These are phyloP conservation scores for Syncephalastrum sp. DNA, from an alignment of 371 early-diverging fungal species.

Conservation along the genomic window DNA sequence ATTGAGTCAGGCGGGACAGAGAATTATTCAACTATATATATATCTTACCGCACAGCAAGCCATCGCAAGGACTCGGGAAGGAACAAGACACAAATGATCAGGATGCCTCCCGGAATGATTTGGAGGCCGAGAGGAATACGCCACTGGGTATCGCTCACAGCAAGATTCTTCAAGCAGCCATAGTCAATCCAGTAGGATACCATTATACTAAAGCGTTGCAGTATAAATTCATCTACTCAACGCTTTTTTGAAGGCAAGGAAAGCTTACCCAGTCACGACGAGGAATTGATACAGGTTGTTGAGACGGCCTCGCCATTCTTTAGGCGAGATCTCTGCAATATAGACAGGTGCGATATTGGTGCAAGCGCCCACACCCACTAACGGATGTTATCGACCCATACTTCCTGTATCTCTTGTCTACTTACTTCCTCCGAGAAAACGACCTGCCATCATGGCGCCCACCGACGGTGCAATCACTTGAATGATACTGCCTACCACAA, in stretches of 20 bases:
- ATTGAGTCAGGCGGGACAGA: no score
- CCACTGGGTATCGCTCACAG: slow-evolving; percentile 31
- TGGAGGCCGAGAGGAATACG: slow-evolving; percentile 45
- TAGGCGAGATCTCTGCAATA: slow-evolving; percentile 46
- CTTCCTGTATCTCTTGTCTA: neutral
- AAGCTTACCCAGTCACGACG: slow-evolving; percentile 16
- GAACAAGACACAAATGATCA: slow-evolving; percentile 52
- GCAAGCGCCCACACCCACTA: slow-evolving; percentile 45
- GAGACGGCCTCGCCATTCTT: slow-evolving; percentile 40
- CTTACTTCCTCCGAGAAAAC: slow-evolving; percentile 48
- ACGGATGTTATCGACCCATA: neutral
- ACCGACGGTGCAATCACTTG: slow-evolving; percentile 39
- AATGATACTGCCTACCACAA: slow-evolving; percentile 35
- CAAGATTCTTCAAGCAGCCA: slow-evolving; percentile 30
- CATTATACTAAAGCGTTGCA: slow-evolving; percentile 32
- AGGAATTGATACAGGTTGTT: slow-evolving; percentile 50
- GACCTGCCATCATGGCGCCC: slow-evolving; percentile 38
- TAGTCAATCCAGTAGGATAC: slow-evolving; percentile 50
- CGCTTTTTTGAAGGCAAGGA: no score
- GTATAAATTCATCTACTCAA: no score
- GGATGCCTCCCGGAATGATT: slow-evolving; percentile 52
- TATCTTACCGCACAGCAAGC: slow-evolving; percentile 41
- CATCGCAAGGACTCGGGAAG: slow-evolving; percentile 69
- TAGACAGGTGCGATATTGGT: slow-evolving; percentile 47
- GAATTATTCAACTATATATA: no score